Percentiles rank a stretch among this genome's conserved stretches.
Evolutionary conservation across 495 filamentous ascomycete species (phyloP).

Genomic region (Hypoxylon fragiforme): DNA sequence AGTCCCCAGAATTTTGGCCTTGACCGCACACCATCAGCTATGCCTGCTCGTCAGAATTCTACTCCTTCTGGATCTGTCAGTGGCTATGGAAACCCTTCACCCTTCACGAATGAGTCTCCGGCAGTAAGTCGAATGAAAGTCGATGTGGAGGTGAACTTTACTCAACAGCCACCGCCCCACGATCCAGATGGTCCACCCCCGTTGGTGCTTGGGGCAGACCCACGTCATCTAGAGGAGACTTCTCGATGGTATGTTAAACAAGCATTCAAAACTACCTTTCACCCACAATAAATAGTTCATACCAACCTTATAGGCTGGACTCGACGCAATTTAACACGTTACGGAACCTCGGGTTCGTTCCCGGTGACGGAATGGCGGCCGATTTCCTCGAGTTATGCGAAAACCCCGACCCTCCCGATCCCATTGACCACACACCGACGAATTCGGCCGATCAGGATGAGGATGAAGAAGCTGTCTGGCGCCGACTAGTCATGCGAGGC

Average conservation of each 20-base stretch:
- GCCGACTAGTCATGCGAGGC: conserved; percentile 38
- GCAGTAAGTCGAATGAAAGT: conserved; percentile 17
- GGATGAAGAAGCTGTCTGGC: conserved; percentile 40
- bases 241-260: conserved; percentile 41
- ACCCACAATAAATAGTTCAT: neutral
- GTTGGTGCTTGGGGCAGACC: conserved; percentile 4
- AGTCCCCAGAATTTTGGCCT: conserved; percentile 9
- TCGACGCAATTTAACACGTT: conserved; percentile 36
- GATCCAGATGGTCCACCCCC: conserved; percentile 6
- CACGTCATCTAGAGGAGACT: conserved; percentile 30
- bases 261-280: neutral
- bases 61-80: conserved; percentile 27
- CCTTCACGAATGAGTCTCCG: conserved; percentile 7
- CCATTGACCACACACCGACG: conserved; percentile 31
- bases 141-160: conserved; percentile 2
- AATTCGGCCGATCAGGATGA: conserved; percentile 33
- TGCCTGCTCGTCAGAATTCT: conserved; percentile 12
- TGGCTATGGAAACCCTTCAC: conserved; percentile 14
- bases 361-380: conserved; percentile 36
- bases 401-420: conserved; percentile 39
- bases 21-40: conserved; percentile 1
- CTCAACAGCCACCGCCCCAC: conserved; percentile 14
- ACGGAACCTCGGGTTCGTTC: conserved; percentile 37
- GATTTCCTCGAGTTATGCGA: conserved; percentile 39
- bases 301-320: conserved; percentile 34